Percentiles rank a stretch among this genome's conserved stretches.
These are phyloP conservation scores for Circinella umbellata DNA, from an alignment of 371 early-diverging fungal species.

Conservation along the genomic window DNA sequence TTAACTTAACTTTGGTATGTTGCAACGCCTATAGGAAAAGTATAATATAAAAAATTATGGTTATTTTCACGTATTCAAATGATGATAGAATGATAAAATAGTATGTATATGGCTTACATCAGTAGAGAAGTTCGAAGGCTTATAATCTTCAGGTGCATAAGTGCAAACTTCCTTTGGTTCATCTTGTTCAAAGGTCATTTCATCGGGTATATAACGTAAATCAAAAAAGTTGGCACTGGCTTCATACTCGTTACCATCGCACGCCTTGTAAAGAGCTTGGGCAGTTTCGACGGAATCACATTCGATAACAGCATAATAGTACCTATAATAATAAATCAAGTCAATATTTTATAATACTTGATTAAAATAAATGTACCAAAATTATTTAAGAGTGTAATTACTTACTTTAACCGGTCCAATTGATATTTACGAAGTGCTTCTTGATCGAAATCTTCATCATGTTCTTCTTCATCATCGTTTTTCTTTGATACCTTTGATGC, in stretches of 20 bases:
- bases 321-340: constrained; percentile 40
- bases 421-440: constrained; percentile 92
- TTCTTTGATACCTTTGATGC: constrained; percentile 23
- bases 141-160: constrained; percentile 80
- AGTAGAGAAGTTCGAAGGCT: constrained; percentile 82
- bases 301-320: constrained; percentile 96
- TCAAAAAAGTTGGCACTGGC: constrained; percentile 94
- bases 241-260: constrained; percentile 97
- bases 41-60: background rate
- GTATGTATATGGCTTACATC: constrained; percentile 40
- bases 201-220: constrained; percentile 96
- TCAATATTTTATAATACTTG: background rate
- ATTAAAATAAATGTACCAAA: too few relatives aligned
- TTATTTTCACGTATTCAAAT: background rate
- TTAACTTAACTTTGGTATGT: constrained; percentile 91
- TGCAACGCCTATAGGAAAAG: constrained; percentile 72
- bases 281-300: constrained; percentile 91
- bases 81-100: background rate
- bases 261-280: constrained; percentile 76
- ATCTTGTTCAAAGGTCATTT: constrained; percentile 82
- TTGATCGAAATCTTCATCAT: constrained; percentile 75
- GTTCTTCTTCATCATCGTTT: constrained; percentile 48
- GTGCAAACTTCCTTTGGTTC: constrained; percentile 72
- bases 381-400: background rate
- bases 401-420: constrained; percentile 80